Evolutionary conservation across 306 rosid genomes (phyloP), one percentile per base, ranked within the genome.

Genomic region (Cucumis cinereus): DNA sequence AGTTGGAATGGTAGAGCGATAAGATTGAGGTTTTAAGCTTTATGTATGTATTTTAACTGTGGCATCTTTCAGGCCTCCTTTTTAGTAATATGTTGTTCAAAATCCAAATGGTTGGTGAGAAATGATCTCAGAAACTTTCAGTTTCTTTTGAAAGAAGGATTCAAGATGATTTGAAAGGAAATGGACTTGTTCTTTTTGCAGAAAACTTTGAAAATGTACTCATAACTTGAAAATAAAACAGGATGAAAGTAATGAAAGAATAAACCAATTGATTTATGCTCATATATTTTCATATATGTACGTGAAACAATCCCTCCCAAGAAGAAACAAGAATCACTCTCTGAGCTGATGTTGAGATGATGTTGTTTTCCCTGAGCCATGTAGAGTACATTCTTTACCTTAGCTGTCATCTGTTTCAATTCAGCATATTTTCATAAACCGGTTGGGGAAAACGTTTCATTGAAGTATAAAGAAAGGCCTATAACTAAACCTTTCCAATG

Each of bases 281-380:
- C 11, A 67, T 41, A 67, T 12, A 41, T 20, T 40, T 41, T 67
- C 73, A 67, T 61, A 15, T 67, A 1, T 67, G 35, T 38, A 5
- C 71, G 36, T 36, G n/a, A n/a, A 67, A n/a, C 35, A 67, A 67
- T 40, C 73, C 13, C 53, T 67, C 53, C 73, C 73, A 40, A 67
- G 19, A 64, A 64, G 28, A 36, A 38, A 64, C 24, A 64, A 64
- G 72, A 36, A 66, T n/a, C 30, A 38, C 73, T 66, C 47, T 66
- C 73, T n/a, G n/a, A n/a, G n/a, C n/a, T n/a, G n/a, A 77, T 86
- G 74, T 78, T 82, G 1, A 93, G 81, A 60, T 88, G 81, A 60
- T 88, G 86, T 81, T 81, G 93, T 59, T 81, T 87, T 74, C 90
- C 90, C 64, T 86, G 91, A 23, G 91, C 88, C 79, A 85, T 91